These are phyloP conservation scores for Zymoseptoria ardabiliae DNA, from an alignment of 2,329 filamentous ascomycete species.

Conservation along the genomic window DNA sequence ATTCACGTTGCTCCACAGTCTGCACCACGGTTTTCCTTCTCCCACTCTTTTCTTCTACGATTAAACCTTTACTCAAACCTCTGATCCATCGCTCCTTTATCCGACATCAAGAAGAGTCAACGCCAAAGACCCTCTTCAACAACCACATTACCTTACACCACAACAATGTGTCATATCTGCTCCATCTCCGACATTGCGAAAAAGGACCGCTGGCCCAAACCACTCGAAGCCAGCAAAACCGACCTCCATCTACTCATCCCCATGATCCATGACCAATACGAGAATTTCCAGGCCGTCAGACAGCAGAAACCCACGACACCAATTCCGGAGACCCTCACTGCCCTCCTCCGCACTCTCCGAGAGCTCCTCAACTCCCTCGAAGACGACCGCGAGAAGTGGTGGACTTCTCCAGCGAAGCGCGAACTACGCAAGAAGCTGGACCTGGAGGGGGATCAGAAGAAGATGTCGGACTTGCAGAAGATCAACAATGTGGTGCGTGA, in stretches of 20 bases:
- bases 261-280: conserved; percentile 11
- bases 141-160: neutral
- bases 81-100: too few relatives aligned
- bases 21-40: neutral
- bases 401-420: conserved; percentile 14
- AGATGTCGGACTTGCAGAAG: conserved; percentile 17
- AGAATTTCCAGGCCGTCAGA: neutral
- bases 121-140: neutral
- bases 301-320: neutral
- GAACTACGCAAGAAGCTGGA: conserved; percentile 11
- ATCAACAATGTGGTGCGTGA: conserved; percentile 15
- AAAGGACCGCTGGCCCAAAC: conserved; percentile 13
- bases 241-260: conserved; percentile 14
- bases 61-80: neutral
- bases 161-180: conserved; percentile 19
- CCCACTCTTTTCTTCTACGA: neutral
- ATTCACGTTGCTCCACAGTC: neutral
- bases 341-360: conserved; percentile 11
- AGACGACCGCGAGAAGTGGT: conserved; percentile 15
- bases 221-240: conserved; percentile 8
- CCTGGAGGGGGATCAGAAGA: conserved; percentile 10
- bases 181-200: conserved; percentile 11
- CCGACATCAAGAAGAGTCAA: too few relatives aligned
- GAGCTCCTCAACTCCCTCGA: conserved; percentile 10
- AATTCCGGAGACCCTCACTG: conserved; percentile 8